Base-by-base conservation (phyloP, 768 basidiomycete genomes). In the Tulasnella sp. region DNA sequence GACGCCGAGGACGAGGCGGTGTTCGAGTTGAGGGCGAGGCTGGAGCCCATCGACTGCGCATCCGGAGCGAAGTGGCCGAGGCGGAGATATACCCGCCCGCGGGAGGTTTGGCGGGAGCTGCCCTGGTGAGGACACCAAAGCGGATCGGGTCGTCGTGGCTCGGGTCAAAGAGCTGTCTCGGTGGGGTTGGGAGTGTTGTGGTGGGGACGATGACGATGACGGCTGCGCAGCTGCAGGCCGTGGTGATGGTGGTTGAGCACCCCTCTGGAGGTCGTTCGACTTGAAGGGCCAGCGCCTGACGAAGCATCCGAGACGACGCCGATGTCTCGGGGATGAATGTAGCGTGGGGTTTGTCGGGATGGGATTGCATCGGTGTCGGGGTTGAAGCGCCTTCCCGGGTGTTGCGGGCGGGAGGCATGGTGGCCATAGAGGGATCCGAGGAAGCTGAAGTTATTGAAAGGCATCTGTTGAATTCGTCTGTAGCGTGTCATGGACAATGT, bases 291-390 rank as follows among this genome's bases (percentile, higher is more conserved):
- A 12, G 80, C 80, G 76, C 86, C 84, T 0, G 88, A 87, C 76
- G 82, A 83, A 26, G 82, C 81, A 71, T 91, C 91, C 0, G 88
- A 88, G 75, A 85, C 84, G 16, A 81, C 75, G 69, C 91, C 91
- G 3, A 88, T 85, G 75, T 94, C 90, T n/a, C 62, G 36, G 42
- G 26, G 71, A 16, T 35, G 59, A 34, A 52, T 29, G 6, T 59
- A 40, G 14, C 34, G 32, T 69, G 41, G 71, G 19, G n/a, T 83
- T 12, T 87, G 83, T 78, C 85, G 82, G 16, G 64, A 82, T 65
- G 86, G 88, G 32, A 89, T 84, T 12, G 87, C 84, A 42, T 92
- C 90, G 0, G 86, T 82, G 72, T 90, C 84, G 0, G 91, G 91
- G 77, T 93, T 90, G 80, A 83, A 94, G 0, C 92, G 84, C 75